Conservation (phyloP, 805 yeast species). For the Starmerella kuoi region DNA sequence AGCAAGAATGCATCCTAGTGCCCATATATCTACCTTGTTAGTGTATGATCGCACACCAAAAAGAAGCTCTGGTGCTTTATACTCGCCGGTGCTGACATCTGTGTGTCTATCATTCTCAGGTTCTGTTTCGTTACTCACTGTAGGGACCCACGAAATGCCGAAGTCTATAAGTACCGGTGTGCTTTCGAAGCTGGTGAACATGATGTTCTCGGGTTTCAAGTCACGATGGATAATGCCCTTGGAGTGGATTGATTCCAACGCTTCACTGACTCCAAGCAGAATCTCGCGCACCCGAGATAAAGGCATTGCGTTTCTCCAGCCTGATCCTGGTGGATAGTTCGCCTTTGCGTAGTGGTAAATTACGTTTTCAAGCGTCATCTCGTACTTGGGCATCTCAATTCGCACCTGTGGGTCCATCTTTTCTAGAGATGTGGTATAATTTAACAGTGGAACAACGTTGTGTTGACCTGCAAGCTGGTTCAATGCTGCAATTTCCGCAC, state of each 20-base stretch:
- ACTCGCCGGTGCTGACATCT: conserved; percentile 53
- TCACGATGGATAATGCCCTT: conserved; percentile 31
- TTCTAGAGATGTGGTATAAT: conserved; percentile 17
- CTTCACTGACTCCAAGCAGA: conserved; percentile 20
- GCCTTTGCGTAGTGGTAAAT: conserved; percentile 29
- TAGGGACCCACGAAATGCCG: conserved; percentile 44
- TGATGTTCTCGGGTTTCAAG: conserved; percentile 62
- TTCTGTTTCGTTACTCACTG: conserved; percentile 6
- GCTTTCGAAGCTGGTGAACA: conserved; percentile 36
- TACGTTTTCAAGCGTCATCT: conserved; percentile 30
- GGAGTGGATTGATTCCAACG: conserved; percentile 21
- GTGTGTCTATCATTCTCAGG: conserved; percentile 30
- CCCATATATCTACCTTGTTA: conserved; percentile 57
- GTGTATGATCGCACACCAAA: conserved; percentile 47
- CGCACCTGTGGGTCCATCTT: conserved; percentile 21
- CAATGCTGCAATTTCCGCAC: conserved; percentile 36
- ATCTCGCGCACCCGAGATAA: conserved; percentile 27
- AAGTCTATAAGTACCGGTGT: conserved; percentile 44
- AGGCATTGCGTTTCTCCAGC: conserved; percentile 31
- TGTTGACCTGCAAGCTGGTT: conserved; percentile 17
- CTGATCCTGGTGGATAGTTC: conserved; percentile 26
- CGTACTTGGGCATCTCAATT: conserved; percentile 35
- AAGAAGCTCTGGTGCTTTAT: conserved; percentile 63
- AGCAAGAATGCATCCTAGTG: conserved; percentile 52
- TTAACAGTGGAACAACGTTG: conserved; percentile 23